These are phyloP conservation scores for Cryptosporidium tyzzeri DNA, from an alignment of 169 alveolate species.

Conservation along the genomic window DNA sequence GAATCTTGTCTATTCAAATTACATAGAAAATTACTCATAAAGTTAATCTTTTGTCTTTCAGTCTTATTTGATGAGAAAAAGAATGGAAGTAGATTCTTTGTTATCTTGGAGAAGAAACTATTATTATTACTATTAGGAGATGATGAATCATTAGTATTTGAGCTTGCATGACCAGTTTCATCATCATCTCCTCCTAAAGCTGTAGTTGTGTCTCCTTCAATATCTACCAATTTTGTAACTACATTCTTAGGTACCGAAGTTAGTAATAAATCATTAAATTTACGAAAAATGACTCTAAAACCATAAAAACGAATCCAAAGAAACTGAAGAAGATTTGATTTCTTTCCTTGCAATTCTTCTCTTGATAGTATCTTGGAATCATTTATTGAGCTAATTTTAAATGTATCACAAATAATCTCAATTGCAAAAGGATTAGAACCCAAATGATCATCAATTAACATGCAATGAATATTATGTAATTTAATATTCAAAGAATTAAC, in stretches of 20 bases:
- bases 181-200: constrained; percentile 30
- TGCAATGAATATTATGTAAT: constrained; percentile 81
- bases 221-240: constrained; percentile 24
- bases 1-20: background rate
- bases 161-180: background rate
- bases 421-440: constrained; percentile 83
- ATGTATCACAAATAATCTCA: constrained; percentile 76
- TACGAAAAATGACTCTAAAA: constrained; percentile 65
- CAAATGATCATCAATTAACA: constrained; percentile 83
- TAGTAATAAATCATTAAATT: constrained; percentile 10
- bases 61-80: constrained; percentile 34
- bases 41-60: constrained; percentile 9
- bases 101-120: constrained; percentile 4
- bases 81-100: constrained; percentile 5
- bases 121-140: background rate
- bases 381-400: constrained; percentile 23
- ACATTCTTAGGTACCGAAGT: constrained; percentile 65
- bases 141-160: background rate
- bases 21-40: constrained; percentile 32
- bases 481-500: constrained; percentile 83
- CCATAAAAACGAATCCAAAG: constrained; percentile 81
- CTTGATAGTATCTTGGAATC: constrained; percentile 14
- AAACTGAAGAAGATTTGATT: constrained; percentile 75
- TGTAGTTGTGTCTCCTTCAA: constrained; percentile 9
- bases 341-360: constrained; percentile 77